Percentiles rank a stretch among this genome's conserved stretches.
These are phyloP conservation scores for Chlorella ohadii DNA, from an alignment of 139 green algal species.

Conservation along the genomic window DNA sequence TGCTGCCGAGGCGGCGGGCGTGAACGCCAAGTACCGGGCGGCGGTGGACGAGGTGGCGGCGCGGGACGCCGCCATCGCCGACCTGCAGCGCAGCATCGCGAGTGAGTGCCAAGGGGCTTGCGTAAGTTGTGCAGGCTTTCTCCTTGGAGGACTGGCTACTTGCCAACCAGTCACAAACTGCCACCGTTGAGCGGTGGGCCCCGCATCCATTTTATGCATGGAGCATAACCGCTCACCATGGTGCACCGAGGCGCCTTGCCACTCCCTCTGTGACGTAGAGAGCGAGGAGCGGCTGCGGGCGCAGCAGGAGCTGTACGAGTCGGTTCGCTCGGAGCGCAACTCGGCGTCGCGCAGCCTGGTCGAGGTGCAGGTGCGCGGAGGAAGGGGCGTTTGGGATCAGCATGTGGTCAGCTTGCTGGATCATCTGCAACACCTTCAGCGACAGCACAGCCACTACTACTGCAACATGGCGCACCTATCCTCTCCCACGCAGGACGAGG, in stretches of 20 bases:
- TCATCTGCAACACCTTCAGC: too few species aligned
- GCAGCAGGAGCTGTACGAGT: slow-evolving; percentile 89
- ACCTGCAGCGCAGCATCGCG: slow-evolving; percentile 85
- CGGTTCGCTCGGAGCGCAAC: slow-evolving; percentile 86
- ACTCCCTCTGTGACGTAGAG: slow-evolving; percentile 58
- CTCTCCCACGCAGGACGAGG: slow-evolving; percentile 80
- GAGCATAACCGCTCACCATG: background rate
- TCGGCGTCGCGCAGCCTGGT: slow-evolving; percentile 92
- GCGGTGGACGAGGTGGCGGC: slow-evolving; percentile 90
- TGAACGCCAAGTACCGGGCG: slow-evolving; percentile 77
- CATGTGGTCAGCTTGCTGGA: too few species aligned
- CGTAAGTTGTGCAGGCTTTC: background rate
- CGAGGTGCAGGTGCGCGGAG: slow-evolving; percentile 79
- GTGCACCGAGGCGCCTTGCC: background rate
- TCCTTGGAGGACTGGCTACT: too few species aligned
- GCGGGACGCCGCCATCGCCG: slow-evolving; percentile 85
- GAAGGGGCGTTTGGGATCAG: too few species aligned
- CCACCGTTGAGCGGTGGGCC: too few species aligned
- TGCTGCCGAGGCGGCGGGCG: slow-evolving; percentile 75
- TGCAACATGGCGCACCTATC: too few species aligned
- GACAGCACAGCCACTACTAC: too few species aligned
- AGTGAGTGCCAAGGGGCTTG: slow-evolving; percentile 33
- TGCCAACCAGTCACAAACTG: too few species aligned
- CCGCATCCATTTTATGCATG: too few species aligned
- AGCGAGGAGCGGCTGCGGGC: slow-evolving; percentile 87